Base-by-base conservation (phyloP, 2,329 filamentous ascomycete species). In the Aspergillus felis region DNA sequence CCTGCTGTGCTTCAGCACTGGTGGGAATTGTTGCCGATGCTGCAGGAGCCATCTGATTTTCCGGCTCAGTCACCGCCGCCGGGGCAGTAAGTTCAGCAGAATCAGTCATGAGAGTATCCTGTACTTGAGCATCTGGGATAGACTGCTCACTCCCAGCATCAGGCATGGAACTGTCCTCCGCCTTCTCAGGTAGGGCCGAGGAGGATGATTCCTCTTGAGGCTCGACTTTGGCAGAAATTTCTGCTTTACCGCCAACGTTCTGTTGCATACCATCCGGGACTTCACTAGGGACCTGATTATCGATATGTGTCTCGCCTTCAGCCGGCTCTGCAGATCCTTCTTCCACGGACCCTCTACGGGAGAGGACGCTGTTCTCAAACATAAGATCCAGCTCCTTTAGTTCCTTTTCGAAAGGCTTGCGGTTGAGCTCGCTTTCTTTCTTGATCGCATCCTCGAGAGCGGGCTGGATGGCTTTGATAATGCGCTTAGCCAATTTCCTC, bases 401-500 rank as follows among this genome's bases (percentile, higher is more conserved):
- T 55, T 92, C 82, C 50, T 82, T 82, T 53, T 92, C 88, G 49
- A 86, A 84, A 0, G 89, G 81, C 66, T 87, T 88, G 53, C 87
- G 83, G 52, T 83, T 87, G 46, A 96, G 81, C 59, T 94, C 90
- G n/a, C 90, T 87, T 72, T 97, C 93, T 55, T 90, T 90, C 54
- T 83, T 84, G 50, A 92, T 76, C 0, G 91, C 91, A 55, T 84
- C 82, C 71, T 96, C 89, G 3, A 96, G 79, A 48, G 86, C 82
- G 14, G 89, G 86, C 71, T 95, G 90, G 32, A 96, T 83, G 1
- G 87, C 85, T 71, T 91, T 95, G 63, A 96, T 83, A 60, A 97
- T 96, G 27, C 92, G 86, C 74, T 95, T 96, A 25, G 90, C 91
- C n/a, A 96, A 79, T 65, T 88, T 89, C 67, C 90, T 89, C 60